phyloP scores from a whole-genome alignment of 1,139 yeast genomes.

The Scheffersomyces segobiensis region DNA sequence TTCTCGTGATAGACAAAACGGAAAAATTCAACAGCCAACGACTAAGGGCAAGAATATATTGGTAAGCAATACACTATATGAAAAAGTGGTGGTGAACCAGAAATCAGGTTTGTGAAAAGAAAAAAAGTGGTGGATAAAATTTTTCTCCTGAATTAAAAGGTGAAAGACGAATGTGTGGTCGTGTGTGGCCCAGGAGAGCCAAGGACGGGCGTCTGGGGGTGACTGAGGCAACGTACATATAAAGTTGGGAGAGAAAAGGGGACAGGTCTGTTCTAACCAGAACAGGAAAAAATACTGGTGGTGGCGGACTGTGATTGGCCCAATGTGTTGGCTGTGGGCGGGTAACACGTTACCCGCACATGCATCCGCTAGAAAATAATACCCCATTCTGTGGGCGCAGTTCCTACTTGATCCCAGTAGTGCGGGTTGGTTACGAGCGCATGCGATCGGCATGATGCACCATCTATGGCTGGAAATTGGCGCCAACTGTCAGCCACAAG shows the following conservation, averaged over 20 bases:
- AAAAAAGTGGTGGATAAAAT: constrained; percentile 1
- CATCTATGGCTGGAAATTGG: no score
- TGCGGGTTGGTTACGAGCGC: neutral
- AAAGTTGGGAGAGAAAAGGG: neutral
- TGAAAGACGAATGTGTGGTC: neutral
- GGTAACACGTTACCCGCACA: neutral
- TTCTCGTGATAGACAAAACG: neutral
- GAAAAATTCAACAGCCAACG: neutral
- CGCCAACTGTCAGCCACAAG: no score
- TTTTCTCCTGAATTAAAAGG: neutral
- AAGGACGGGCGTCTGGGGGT: neutral
- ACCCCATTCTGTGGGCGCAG: neutral
- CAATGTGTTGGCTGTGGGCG: neutral
- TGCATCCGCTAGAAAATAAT: neutral
- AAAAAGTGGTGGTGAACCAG: neutral
- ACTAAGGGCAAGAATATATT: neutral
- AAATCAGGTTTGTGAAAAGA: neutral
- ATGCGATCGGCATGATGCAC: neutral
- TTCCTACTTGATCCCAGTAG: neutral
- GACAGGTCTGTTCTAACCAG: neutral
- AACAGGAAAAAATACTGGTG: neutral
- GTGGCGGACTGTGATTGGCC: neutral
- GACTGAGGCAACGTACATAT: neutral
- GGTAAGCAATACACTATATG: neutral
- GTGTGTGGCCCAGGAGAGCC: neutral